These are phyloP conservation scores for Spergularia marina DNA, from an alignment of 148 eudicot species.

Conservation along the genomic window DNA sequence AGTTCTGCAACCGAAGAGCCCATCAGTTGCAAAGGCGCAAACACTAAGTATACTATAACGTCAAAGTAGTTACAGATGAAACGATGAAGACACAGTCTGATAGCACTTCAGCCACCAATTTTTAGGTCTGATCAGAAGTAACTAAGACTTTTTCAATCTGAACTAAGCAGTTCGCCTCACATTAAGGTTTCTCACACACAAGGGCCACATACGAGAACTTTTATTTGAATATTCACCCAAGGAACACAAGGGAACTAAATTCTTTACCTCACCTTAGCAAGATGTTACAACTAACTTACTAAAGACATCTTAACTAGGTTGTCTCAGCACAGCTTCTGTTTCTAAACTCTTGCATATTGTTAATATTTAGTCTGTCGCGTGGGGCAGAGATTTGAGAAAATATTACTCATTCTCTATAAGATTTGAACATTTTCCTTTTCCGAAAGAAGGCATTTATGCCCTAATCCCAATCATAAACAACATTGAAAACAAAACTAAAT, in stretches of 20 bases:
- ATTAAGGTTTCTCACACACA: no score
- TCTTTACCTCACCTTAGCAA: background rate
- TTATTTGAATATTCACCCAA: no score
- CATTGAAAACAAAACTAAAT: no score
- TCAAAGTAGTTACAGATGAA: conserved; percentile 1
- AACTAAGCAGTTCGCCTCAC: background rate
- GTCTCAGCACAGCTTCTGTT: background rate
- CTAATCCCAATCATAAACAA: no score
- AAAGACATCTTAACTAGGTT: background rate
- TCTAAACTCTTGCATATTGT: background rate
- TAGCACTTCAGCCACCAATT: background rate
- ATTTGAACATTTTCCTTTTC: no score
- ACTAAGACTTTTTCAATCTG: background rate
- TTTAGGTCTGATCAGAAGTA: background rate
- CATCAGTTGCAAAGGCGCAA: conserved; percentile 1
- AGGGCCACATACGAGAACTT: no score
- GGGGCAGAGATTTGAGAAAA: background rate
- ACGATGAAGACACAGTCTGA: background rate
- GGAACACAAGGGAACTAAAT: no score
- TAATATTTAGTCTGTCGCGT: background rate
- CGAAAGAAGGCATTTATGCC: no score
- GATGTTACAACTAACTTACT: background rate
- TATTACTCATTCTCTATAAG: no score
- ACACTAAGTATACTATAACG: background rate
- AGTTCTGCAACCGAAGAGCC: conserved; percentile 37